A percentile compares a stretch with the other conserved stretches of the same genome.
Conservation (phyloP, 306 rosid species). For the Cucurbita pepo region DNA sequence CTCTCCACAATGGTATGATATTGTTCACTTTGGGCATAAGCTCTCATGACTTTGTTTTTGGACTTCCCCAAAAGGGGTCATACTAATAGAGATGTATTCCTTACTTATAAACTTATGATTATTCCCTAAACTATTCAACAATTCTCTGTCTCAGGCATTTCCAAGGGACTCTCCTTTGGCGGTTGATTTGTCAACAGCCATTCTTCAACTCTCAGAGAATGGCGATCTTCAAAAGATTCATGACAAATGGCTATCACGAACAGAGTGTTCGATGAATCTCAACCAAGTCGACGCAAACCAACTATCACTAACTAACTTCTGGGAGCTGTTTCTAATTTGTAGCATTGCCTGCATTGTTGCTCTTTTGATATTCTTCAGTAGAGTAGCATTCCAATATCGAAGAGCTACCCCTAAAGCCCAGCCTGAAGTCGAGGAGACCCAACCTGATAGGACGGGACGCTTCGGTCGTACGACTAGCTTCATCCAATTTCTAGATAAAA, state of each 20-base stretch:
- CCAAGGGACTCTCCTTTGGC: constrained; percentile 93
- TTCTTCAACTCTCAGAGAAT: constrained; percentile 79
- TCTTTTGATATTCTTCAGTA: constrained; percentile 29
- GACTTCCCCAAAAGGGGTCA: too few species aligned
- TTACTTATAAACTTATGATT: too few species aligned
- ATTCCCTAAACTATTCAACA: not conserved
- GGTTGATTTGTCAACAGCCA: constrained; percentile 68
- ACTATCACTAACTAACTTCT: constrained; percentile 57
- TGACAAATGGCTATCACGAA: constrained; percentile 50
- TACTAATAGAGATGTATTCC: too few species aligned
- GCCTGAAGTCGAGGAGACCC: constrained; percentile 21
- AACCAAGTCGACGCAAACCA: constrained; percentile 19
- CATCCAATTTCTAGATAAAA: constrained; percentile 50
- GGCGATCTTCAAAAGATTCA: constrained; percentile 68
- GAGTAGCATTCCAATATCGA: constrained; percentile 35
- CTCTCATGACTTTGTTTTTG: too few species aligned
- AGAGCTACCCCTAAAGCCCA: constrained; percentile 27
- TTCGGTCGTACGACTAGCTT: constrained; percentile 24
- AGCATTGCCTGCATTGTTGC: constrained; percentile 43
- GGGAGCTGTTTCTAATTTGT: constrained; percentile 69
- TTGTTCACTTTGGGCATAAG: too few species aligned
- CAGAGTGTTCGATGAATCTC: constrained; percentile 21
- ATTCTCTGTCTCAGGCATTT: constrained; percentile 39
- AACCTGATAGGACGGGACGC: constrained; percentile 15
- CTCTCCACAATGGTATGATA: too few species aligned